Evolutionary conservation across 2,329 filamentous ascomycete species (phyloP).

Genomic region (Pseudophaeomoniella oleicola): DNA sequence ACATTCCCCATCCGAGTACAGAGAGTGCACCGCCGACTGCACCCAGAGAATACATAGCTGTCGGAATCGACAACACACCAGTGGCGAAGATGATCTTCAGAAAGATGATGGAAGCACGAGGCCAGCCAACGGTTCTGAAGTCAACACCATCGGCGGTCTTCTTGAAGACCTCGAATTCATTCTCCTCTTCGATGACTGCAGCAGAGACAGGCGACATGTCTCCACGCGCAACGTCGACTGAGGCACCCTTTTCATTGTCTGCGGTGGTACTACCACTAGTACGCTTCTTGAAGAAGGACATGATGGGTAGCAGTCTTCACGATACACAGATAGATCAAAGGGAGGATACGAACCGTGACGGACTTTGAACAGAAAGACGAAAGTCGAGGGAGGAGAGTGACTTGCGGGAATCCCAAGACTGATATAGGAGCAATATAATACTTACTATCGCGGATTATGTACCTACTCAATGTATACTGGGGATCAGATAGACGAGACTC

Average conservation of each 20-base stretch:
- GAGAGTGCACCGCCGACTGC: slow-evolving; percentile 32
- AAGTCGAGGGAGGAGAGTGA: too few species aligned
- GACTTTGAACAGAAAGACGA: too few species aligned
- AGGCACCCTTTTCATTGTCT: neutral
- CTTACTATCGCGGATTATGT: too few species aligned
- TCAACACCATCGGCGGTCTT: slow-evolving; percentile 27
- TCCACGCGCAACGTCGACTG: neutral
- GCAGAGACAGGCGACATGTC: neutral
- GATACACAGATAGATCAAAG: too few species aligned
- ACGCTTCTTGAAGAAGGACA: neutral
- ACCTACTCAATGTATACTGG: too few species aligned
- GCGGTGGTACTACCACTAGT: neutral
- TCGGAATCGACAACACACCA: slow-evolving; percentile 34
- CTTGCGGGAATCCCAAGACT: too few species aligned
- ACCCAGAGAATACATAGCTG: slow-evolving; percentile 31
- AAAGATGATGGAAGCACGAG: slow-evolving; percentile 33
- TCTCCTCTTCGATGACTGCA: slow-evolving; percentile 1
- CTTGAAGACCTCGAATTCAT: slow-evolving; percentile 28
- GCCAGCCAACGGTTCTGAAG: slow-evolving; percentile 34
- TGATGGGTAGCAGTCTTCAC: too few species aligned
- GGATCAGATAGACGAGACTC: too few species aligned
- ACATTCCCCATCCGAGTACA: slow-evolving; percentile 30
- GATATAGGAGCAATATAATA: too few species aligned
- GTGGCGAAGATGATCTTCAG: slow-evolving; percentile 32
- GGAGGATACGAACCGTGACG: too few species aligned